A percentile compares a stretch with the other conserved stretches of the same genome.
Conservation (phyloP, 1,284 basidiomycete genomes). For the Sparassis latifolia region DNA sequence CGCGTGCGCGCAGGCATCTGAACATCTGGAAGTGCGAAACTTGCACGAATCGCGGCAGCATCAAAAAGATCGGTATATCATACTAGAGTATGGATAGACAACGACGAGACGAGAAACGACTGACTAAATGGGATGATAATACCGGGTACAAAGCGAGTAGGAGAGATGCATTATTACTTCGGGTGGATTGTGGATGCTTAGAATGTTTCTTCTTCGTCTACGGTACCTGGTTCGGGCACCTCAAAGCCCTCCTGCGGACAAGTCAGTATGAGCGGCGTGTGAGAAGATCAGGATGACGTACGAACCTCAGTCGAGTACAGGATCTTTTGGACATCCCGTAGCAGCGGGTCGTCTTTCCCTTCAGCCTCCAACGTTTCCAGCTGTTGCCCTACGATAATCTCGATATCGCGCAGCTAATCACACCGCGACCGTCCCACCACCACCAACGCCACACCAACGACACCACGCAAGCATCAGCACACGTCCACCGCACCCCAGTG, state of each 20-base stretch:
- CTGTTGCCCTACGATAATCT: slow-evolving; percentile 84
- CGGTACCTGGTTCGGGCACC: slow-evolving; percentile 22
- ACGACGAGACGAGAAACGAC: no score
- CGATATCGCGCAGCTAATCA: slow-evolving; percentile 84
- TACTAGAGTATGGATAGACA: no score
- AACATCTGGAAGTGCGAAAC: no score
- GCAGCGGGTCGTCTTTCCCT: slow-evolving; percentile 59
- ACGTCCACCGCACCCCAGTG: not conserved
- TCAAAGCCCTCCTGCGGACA: slow-evolving; percentile 27
- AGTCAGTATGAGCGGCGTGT: not conserved
- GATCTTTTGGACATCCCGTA: slow-evolving; percentile 88
- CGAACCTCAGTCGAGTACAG: slow-evolving; percentile 91
- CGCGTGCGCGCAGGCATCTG: no score
- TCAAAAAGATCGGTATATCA: no score
- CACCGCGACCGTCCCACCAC: slow-evolving; percentile 6
- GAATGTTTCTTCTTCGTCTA: slow-evolving; percentile 28
- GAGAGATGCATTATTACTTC: not conserved
- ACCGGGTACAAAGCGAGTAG: not conserved
- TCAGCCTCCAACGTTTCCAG: slow-evolving; percentile 53
- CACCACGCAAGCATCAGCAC: not conserved
- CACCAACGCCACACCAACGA: not conserved
- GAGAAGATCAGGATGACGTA: slow-evolving; percentile 4
- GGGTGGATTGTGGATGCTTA: slow-evolving; percentile 3
- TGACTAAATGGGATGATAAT: no score
- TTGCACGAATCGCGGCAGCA: no score